These are phyloP conservation scores for Hibiscus tridactylites DNA, from an alignment of 345 rosid genomes.

Conservation along the genomic window DNA sequence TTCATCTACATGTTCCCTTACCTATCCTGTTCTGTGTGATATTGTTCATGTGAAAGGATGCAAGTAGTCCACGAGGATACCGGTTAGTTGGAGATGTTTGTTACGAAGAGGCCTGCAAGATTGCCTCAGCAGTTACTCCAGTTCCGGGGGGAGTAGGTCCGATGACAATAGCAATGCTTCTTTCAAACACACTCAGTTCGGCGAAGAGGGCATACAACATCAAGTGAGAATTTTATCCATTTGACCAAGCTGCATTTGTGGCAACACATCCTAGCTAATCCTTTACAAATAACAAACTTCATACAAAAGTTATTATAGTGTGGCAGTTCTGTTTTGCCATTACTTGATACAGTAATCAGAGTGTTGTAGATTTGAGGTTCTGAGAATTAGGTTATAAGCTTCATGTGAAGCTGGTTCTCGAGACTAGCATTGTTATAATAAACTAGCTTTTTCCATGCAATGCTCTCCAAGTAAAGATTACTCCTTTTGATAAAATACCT, in stretches of 20 bases:
- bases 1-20: too few species aligned
- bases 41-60: conserved; percentile 36
- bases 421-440: neutral
- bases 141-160: conserved; percentile 95
- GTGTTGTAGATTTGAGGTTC: neutral
- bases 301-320: neutral
- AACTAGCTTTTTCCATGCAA: neutral
- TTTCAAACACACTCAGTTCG: conserved; percentile 64
- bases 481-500: neutral
- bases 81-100: conserved; percentile 74
- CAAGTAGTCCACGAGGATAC: conserved; percentile 50
- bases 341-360: neutral
- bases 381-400: neutral
- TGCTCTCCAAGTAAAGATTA: neutral
- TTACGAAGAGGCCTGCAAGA: conserved; percentile 66
- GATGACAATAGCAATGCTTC: conserved; percentile 90
- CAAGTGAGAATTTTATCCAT: conserved; percentile 20
- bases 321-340: neutral
- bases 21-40: neutral
- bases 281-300: neutral
- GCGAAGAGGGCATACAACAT: conserved; percentile 60
- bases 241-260: neutral
- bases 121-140: conserved; percentile 73
- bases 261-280: neutral
- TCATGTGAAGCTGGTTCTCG: neutral